Base-by-base conservation (phyloP, 2,329 filamentous ascomycete genomes). In the Claviceps sp. region DNA sequence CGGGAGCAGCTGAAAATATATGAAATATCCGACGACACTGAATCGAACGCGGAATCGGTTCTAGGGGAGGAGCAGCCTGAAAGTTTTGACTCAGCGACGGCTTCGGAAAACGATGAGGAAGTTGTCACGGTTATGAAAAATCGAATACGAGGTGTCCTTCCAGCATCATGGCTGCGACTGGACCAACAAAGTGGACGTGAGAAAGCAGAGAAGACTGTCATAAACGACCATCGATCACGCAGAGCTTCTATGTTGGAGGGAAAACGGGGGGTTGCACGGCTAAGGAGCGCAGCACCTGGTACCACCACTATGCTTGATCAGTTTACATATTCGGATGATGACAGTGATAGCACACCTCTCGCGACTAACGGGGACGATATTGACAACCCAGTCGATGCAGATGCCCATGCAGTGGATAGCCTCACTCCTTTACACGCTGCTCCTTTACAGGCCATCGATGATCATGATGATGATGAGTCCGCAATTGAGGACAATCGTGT, bases 161-260 rank as follows among this genome's bases (percentile, higher is more conserved):
- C 81, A 41, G 81, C 81, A n/a, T 85, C 81, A 5, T 84, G 81
- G 76, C 70, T 84, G 52, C 74, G 81, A 43, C 63, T 85, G 24
- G 78, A 83, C 59, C 74, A 77, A 53, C 68, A 73, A 52, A 56
- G 65, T 34, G 65, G 60, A 57, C 60, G 60, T 16, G 59, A 61
- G 53, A 68, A 64, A 51, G 59, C 58, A 38, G 55, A 61, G 49
- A 65, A 63, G 52, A 62, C 62, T 47, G 48, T 55, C 7, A 55
- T 57, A 20, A 62, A 58, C 46, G 64, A 61, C 43, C 59, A 56
- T 55, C 59, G 50, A 11, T 30, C 41, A 61, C 63, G 59, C 9
- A 62, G 57, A 20, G 69, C 68, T 2, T 66, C 68, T 1, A 69
- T 72, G 45, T 66, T 62, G 38, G 66, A 67, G 22, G 62, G 63